These are phyloP conservation scores for Fomitopsis pinicola DNA, from an alignment of 1,284 basidiomycete genomes.

Conservation along the genomic window DNA sequence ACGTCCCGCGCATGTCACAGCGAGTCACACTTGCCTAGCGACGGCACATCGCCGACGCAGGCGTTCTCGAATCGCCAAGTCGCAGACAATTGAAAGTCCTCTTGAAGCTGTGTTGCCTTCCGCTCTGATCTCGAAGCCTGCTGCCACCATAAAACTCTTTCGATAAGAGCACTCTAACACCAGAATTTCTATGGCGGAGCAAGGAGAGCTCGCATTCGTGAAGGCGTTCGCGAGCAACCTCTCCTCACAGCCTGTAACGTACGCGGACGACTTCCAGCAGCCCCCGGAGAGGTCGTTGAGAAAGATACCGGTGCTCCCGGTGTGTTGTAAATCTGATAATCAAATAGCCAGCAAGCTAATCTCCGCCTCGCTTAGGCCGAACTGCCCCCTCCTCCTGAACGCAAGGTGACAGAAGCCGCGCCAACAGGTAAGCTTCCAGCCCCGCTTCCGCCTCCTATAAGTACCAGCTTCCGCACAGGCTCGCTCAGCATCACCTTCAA, in stretches of 20 bases:
- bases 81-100: not conserved
- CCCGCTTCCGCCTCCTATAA: not conserved
- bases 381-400: conserved; percentile 54
- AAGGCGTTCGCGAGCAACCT: conserved; percentile 70
- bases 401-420: conserved; percentile 32
- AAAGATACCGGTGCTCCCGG: conserved; percentile 70
- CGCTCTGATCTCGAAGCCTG: not conserved
- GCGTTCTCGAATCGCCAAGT: not conserved
- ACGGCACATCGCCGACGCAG: not conserved
- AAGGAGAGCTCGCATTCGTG: conserved; percentile 68
- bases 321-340: conserved; percentile 31
- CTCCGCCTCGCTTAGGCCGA: conserved; percentile 38
- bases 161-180: not conserved
- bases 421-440: conserved; percentile 30
- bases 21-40: not conserved
- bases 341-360: not conserved
- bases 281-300: conserved; percentile 67
- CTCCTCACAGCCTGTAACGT: conserved; percentile 64
- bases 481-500: conserved; percentile 79
- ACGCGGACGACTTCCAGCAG: conserved; percentile 73
- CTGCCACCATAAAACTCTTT: not conserved
- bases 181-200: conserved; percentile 47
- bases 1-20: not conserved
- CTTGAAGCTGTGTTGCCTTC: not conserved
- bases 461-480: conserved; percentile 28